These are phyloP conservation scores for Paraphoma sp. DNA, from an alignment of 2,329 filamentous ascomycete species.

Conservation along the genomic window DNA sequence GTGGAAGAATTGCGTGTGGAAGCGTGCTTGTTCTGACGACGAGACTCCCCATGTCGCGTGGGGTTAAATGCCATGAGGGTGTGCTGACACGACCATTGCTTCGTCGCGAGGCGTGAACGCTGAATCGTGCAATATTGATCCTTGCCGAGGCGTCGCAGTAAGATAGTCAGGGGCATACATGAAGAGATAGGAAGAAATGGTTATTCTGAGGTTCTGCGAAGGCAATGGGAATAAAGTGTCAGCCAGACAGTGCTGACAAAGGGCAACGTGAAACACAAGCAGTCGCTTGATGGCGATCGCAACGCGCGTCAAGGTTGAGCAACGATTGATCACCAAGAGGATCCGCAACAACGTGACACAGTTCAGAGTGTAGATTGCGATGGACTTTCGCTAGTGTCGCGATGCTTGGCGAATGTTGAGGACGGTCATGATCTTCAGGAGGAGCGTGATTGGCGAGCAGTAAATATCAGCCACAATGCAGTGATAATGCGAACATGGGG, in stretches of 20 bases:
- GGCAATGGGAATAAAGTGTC: not conserved
- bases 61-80: not conserved
- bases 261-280: not conserved
- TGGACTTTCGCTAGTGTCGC: not conserved
- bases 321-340: not conserved
- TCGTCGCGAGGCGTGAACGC: not conserved
- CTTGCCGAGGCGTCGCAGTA: not conserved
- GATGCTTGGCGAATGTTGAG: constrained; percentile 10
- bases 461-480: not conserved
- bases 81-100: constrained; percentile 1
- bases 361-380: not conserved
- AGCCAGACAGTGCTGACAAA: not conserved
- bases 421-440: constrained; percentile 5
- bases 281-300: not conserved
- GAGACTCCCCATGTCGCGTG: constrained; percentile 1
- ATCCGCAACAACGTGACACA: not conserved
- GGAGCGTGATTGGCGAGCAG: not conserved
- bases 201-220: not conserved
- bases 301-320: not conserved
- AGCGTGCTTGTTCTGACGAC: constrained; percentile 2
- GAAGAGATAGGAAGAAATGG: not conserved
- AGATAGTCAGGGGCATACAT: not conserved
- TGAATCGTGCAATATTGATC: not conserved
- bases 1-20: not conserved
- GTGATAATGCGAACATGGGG: not conserved